These are phyloP conservation scores for Lolium perenne DNA, from an alignment of 176 grass and related monocot species.

Conservation along the genomic window DNA sequence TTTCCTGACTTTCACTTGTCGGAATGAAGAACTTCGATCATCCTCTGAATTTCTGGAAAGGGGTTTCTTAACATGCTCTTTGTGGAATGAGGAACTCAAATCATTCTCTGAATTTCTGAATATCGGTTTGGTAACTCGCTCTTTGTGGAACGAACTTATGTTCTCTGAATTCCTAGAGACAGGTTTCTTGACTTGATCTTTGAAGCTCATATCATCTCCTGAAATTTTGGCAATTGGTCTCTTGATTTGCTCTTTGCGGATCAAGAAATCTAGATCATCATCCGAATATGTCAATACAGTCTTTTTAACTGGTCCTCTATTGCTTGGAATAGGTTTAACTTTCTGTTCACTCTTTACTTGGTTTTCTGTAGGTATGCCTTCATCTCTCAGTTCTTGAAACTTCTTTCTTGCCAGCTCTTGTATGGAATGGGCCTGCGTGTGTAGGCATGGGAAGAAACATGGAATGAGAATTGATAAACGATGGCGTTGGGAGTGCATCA, in stretches of 20 bases:
- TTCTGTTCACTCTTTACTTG: slow-evolving; percentile 63
- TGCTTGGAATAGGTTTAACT: slow-evolving; percentile 48
- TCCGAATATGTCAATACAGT: slow-evolving; percentile 48
- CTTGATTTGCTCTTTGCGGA: slow-evolving; percentile 50
- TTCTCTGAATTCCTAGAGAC: slow-evolving; percentile 29
- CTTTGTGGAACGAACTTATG: slow-evolving; percentile 24
- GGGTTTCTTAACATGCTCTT: slow-evolving; percentile 55
- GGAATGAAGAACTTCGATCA: slow-evolving; percentile 49
- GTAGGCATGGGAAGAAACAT: slow-evolving; percentile 43
- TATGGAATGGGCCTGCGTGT: slow-evolving; percentile 85
- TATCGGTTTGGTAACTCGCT: slow-evolving; percentile 28
- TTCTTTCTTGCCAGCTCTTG: slow-evolving; percentile 97
- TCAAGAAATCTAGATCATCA: slow-evolving; percentile 49
- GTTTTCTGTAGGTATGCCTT: slow-evolving; percentile 59
- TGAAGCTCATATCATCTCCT: slow-evolving; percentile 31
- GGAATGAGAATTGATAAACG: slow-evolving; percentile 13
- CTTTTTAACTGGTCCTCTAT: slow-evolving; percentile 63
- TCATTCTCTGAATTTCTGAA: slow-evolving; percentile 44
- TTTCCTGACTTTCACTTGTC: slow-evolving; percentile 44
- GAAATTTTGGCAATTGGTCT: slow-evolving; percentile 42
- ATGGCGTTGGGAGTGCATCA: not conserved
- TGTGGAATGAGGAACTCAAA: slow-evolving; percentile 35
- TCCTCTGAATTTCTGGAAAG: slow-evolving; percentile 50
- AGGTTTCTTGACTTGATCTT: slow-evolving; percentile 46
- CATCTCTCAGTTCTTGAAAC: slow-evolving; percentile 87